phyloP scores from a whole-genome alignment of 2,329 filamentous ascomycete species.

The Hypocreales sp. region DNA sequence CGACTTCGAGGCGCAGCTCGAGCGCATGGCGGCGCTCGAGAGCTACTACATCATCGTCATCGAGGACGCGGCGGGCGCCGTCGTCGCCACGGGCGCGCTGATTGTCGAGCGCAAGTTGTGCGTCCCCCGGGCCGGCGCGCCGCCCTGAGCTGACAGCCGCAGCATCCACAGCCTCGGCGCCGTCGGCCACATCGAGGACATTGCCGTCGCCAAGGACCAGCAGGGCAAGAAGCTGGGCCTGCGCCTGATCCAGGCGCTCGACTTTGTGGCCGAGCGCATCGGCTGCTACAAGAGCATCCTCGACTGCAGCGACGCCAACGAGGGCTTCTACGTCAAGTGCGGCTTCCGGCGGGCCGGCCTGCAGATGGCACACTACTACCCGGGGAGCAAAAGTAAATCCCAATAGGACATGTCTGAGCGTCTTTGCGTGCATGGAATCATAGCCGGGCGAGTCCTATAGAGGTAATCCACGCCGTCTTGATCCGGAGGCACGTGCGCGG shows the following conservation, averaged over 20 bases:
- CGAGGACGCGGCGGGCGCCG: constrained; percentile 48
- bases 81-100: constrained; percentile 84
- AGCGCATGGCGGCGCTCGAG: constrained; percentile 60
- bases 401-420: no score
- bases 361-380: constrained; percentile 96
- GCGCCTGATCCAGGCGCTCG: constrained; percentile 83
- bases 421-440: no score
- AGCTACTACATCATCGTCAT: constrained; percentile 83
- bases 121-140: constrained; percentile 15
- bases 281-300: constrained; percentile 97
- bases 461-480: no score
- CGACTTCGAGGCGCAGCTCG: constrained; percentile 64
- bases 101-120: constrained; percentile 92
- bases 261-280: constrained; percentile 71
- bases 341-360: constrained; percentile 83
- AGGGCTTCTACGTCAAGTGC: constrained; percentile 97
- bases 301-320: constrained; percentile 90
- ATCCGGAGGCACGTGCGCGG: no score
- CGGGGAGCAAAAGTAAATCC: constrained; percentile 33
- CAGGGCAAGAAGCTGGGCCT: constrained; percentile 95
- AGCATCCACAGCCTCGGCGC: constrained; percentile 67
- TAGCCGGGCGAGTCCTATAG: no score
- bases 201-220: constrained; percentile 86
- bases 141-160: constrained; percentile 2
- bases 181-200: constrained; percentile 95